These are phyloP conservation scores for Tylopilus intermedius DNA, from an alignment of 768 basidiomycete genomes.

Conservation along the genomic window DNA sequence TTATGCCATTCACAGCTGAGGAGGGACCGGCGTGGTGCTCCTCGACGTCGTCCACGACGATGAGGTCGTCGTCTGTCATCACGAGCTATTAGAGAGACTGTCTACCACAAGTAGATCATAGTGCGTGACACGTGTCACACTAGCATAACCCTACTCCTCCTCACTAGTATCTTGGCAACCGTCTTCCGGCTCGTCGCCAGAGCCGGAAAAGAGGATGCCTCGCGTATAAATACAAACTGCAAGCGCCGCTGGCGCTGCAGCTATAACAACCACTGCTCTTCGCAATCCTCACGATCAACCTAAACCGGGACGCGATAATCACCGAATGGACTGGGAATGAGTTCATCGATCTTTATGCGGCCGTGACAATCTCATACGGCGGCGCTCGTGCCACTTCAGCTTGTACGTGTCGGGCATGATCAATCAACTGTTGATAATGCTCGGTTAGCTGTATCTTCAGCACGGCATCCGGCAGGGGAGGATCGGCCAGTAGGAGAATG, in stretches of 20 bases:
- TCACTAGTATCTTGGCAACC: background rate
- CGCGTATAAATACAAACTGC: constrained; percentile 32
- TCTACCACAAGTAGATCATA: constrained; percentile 1
- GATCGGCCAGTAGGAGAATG: constrained; percentile 52
- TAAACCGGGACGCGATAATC: constrained; percentile 8
- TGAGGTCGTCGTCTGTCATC: constrained; percentile 56
- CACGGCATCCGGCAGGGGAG: constrained; percentile 58
- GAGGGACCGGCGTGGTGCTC: constrained; percentile 37
- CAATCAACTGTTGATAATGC: constrained; percentile 52
- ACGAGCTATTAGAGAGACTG: background rate
- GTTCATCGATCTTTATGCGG: constrained; percentile 27
- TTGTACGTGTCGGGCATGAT: constrained; percentile 54
- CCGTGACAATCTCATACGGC: constrained; percentile 15
- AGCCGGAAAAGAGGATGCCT: background rate
- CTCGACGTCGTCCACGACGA: constrained; percentile 58
- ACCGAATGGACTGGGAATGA: constrained; percentile 27
- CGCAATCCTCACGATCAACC: constrained; percentile 39
- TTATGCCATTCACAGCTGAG: constrained; percentile 26
- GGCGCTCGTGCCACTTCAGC: constrained; percentile 29
- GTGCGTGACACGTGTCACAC: constrained; percentile 17
- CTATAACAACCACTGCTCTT: constrained; percentile 52
- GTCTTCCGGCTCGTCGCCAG: background rate
- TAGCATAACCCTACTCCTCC: constrained; percentile 9
- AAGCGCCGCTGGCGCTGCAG: constrained; percentile 41
- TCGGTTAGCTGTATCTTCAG: constrained; percentile 50